Evolutionary conservation across 805 yeast genomes (phyloP).

Genomic region (Saturnispora sekii): DNA sequence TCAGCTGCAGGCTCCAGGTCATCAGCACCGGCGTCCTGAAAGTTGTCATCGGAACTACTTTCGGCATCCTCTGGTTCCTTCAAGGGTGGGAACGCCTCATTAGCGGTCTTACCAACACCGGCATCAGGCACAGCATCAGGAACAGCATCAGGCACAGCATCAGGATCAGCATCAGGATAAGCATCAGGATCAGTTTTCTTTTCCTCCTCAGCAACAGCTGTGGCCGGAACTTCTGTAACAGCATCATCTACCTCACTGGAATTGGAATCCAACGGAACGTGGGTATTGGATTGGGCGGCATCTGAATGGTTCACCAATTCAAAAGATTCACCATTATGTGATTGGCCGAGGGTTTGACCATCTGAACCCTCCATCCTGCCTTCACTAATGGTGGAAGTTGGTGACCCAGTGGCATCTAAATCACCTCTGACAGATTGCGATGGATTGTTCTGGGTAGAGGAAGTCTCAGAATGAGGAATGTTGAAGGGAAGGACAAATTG

Average conservation of each 20-base stretch:
- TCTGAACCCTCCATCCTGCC: slow-evolving; percentile 24
- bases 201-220: slow-evolving; percentile 3
- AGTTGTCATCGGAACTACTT: slow-evolving; percentile 11
- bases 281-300: slow-evolving; percentile 8
- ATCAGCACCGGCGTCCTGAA: slow-evolving; percentile 13
- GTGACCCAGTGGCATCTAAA: slow-evolving; percentile 35
- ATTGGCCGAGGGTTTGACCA: slow-evolving; percentile 7
- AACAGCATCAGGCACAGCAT: background rate
- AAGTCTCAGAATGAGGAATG: slow-evolving; percentile 74
- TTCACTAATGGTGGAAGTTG: slow-evolving; percentile 25
- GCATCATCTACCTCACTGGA: slow-evolving; percentile 4
- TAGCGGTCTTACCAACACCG: background rate
- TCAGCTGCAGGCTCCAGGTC: slow-evolving; percentile 8
- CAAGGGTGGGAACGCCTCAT: slow-evolving; percentile 8
- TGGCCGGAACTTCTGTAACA: slow-evolving; percentile 6
- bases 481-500: slow-evolving; percentile 31
- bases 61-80: slow-evolving; percentile 2
- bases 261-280: background rate
- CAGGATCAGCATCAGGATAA: background rate
- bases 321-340: slow-evolving; percentile 35
- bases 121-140: background rate
- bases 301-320: slow-evolving; percentile 46
- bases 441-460: slow-evolving; percentile 87
- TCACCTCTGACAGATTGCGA: slow-evolving; percentile 86
- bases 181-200: background rate